Conservation (phyloP, 352 stramenopile species). For the Aphanomyces astaci region DNA sequence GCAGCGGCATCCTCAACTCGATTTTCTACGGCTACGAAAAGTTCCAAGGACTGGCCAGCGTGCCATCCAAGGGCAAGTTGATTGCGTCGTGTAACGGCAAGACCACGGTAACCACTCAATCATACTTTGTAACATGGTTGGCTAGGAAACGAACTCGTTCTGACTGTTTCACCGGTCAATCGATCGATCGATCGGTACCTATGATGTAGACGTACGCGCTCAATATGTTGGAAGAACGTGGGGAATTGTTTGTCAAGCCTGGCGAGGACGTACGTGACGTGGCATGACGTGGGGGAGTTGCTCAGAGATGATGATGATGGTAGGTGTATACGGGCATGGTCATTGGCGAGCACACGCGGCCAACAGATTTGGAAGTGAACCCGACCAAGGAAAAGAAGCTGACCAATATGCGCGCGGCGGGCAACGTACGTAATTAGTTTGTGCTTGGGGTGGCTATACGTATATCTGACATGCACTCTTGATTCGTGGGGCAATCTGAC, state of each 20-base stretch:
- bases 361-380: constrained; percentile 96
- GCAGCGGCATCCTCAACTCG: constrained; percentile 95
- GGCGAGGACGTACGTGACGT: constrained; percentile 63
- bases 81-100: constrained; percentile 64
- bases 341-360: constrained; percentile 94
- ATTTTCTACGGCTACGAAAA: constrained; percentile 94
- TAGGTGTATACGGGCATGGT: constrained; percentile 97
- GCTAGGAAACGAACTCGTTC: too few relatives aligned
- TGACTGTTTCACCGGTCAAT: too few relatives aligned
- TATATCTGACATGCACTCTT: too few relatives aligned
- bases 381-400: constrained; percentile 96
- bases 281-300: too few relatives aligned
- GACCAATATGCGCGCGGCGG: constrained; percentile 93
- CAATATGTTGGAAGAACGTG: constrained; percentile 86
- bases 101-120: constrained; percentile 64
- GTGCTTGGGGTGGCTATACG: too few relatives aligned
- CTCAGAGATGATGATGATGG: too few relatives aligned
- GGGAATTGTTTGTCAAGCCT: constrained; percentile 94
- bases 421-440: constrained; percentile 40
- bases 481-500: too few relatives aligned
- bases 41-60: constrained; percentile 56
- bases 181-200: background rate
- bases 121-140: too few relatives aligned
- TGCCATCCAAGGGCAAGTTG: constrained; percentile 77
- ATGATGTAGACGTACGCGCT: constrained; percentile 82